Evolutionary conservation across 2,329 filamentous ascomycete species (phyloP).

Genomic region (Colletotrichum incanum): DNA sequence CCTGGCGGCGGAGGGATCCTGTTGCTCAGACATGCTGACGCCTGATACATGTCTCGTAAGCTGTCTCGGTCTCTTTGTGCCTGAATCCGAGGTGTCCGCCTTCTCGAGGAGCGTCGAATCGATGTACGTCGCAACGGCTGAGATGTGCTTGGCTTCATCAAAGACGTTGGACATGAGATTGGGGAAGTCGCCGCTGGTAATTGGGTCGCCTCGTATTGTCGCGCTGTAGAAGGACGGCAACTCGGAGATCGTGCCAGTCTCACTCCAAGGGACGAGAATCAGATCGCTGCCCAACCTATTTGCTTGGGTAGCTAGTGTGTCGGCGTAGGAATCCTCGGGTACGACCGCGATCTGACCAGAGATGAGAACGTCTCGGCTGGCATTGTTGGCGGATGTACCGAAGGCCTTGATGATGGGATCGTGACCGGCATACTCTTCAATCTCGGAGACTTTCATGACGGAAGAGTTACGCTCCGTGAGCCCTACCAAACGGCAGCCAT

Average conservation of each 20-base stretch:
- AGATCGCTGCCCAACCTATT: constrained; percentile 76
- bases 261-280: constrained; percentile 85
- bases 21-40: constrained; percentile 14
- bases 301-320: constrained; percentile 77
- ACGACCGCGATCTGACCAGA: constrained; percentile 81
- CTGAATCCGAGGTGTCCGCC: not conserved
- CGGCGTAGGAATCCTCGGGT: constrained; percentile 79
- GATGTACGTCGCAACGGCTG: constrained; percentile 25
- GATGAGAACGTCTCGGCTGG: constrained; percentile 79
- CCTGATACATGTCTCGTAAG: not conserved
- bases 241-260: constrained; percentile 76
- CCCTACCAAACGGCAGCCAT: constrained; percentile 83
- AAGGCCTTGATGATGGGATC: constrained; percentile 89
- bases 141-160: constrained; percentile 3
- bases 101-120: constrained; percentile 24
- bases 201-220: constrained; percentile 1
- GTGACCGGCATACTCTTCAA: constrained; percentile 74
- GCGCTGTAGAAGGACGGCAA: constrained; percentile 31
- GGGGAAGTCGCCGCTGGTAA: not conserved
- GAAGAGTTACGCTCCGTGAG: constrained; percentile 87
- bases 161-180: constrained; percentile 21
- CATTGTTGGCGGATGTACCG: constrained; percentile 64
- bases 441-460: constrained; percentile 86
- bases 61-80: not conserved
- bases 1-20: not conserved